Evolutionary conservation across 139 green algal species (phyloP).

Genomic region (Astrephomene gubernaculifera): DNA sequence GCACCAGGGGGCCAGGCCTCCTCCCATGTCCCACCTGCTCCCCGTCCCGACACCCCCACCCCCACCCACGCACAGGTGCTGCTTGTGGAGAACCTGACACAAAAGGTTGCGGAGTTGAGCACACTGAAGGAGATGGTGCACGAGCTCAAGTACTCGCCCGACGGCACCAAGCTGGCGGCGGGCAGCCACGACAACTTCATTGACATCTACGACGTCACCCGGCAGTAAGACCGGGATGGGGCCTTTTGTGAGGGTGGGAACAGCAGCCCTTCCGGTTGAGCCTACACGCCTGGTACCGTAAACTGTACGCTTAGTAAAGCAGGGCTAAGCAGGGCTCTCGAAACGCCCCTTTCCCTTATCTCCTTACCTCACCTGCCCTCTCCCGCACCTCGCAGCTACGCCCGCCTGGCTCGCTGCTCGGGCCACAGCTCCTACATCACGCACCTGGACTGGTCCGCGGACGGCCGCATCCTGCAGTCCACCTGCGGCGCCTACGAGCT

Average conservation of each 20-base stretch:
- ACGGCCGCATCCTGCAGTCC: conserved; percentile 66
- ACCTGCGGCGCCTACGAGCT: conserved; percentile 73
- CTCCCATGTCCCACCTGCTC: too few species aligned
- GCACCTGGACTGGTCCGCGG: conserved; percentile 71
- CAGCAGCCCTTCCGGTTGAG: too few species aligned
- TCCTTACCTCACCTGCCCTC: too few species aligned
- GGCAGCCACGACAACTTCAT: conserved; percentile 71
- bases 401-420: conserved; percentile 45
- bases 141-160: conserved; percentile 62
- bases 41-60: too few species aligned
- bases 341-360: too few species aligned
- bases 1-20: too few species aligned
- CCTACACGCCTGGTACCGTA: too few species aligned
- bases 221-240: too few species aligned
- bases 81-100: conserved; percentile 54
- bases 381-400: too few species aligned
- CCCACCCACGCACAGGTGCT: too few species aligned
- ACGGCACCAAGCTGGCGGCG: conserved; percentile 61
- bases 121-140: conserved; percentile 53
- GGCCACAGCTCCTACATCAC: conserved; percentile 78
- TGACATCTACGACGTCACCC: conserved; percentile 61
- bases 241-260: not conserved
- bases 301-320: too few species aligned
- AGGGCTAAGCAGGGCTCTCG: too few species aligned
- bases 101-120: conserved; percentile 60